Evolutionary conservation across 2,329 filamentous ascomycete genomes (phyloP), one percentile per base, ranked within the genome.

Genomic region (Xylaria sp.): DNA sequence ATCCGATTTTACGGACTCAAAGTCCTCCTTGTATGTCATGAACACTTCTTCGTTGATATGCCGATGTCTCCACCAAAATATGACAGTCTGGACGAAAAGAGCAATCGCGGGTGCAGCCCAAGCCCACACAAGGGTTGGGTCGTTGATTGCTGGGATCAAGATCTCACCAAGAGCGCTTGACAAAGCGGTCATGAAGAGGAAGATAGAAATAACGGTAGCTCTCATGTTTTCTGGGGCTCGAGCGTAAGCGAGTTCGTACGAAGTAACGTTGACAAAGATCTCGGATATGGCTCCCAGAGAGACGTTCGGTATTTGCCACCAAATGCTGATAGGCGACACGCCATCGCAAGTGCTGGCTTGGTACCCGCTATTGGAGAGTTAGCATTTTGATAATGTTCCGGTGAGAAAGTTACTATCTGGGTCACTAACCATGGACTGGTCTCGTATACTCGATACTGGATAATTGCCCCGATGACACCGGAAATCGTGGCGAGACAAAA

Each of bases 161-260:
- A 83, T 82, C 70, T 84, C 79, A 32, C 81, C 81, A 7, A 85
- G 72, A 1, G 87, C 87, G 43, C 83, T 83, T 4, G 85, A 86
- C 68, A 90, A 81, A 0, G 87, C 87, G 64, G 84, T 87, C 71
- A 86, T 89, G 70, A 89, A 83, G 9, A 89, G 79, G 72, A 83
- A 86, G 66, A 89, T 80, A 0, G 87, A 83, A 73, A 86, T 82
- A 32, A 89, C 85, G 15, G 86, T 84, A 3, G 84, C 85, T 74
- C 87, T 84, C 89, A 92, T 91, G 74, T 87, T 85, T 63, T 84
- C 84, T 1, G 90, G 90, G 0, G 90, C 88, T 75, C 91, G 90
- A 73, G 88, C 89, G 78, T 88, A 92, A 8, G 89, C 90, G 69
- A 91, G 89, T 76, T 92, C 90, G 56, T 90, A 84, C 56, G 86